Evolutionary conservation across 495 filamentous ascomycete species (phyloP).

Genomic region (Penicillium verhagenii): DNA sequence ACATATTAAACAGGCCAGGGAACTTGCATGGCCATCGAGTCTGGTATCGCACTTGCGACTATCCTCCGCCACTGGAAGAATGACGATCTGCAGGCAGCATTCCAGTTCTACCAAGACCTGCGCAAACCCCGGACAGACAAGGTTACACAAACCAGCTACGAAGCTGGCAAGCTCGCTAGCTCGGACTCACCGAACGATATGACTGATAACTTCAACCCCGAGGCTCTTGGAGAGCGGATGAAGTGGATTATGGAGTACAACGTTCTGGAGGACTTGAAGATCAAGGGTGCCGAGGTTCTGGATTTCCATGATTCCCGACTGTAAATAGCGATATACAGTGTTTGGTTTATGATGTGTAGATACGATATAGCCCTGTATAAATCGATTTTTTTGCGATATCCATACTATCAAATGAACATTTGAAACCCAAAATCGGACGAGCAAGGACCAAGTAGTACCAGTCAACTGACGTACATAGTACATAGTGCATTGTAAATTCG

Average conservation of each 20-base stretch:
- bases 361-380: not conserved
- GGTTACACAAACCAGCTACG: constrained; percentile 30
- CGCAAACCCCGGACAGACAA: constrained; percentile 32
- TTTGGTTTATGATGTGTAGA: not conserved
- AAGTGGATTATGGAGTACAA: constrained; percentile 38
- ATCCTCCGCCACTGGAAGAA: constrained; percentile 29
- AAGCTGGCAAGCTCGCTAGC: constrained; percentile 32
- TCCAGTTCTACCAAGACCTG: constrained; percentile 30
- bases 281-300: constrained; percentile 20
- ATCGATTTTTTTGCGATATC: not conserved
- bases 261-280: constrained; percentile 28
- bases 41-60: constrained; percentile 29
- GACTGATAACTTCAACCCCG: constrained; percentile 21
- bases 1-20: constrained; percentile 23
- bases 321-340: not conserved
- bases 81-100: constrained; percentile 21
- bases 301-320: constrained; percentile 21
- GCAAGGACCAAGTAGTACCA: too few relatives aligned
- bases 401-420: not conserved
- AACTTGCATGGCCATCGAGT: constrained; percentile 35
- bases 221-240: constrained; percentile 27
- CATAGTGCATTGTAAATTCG: too few relatives aligned
- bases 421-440: not conserved
- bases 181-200: constrained; percentile 24
- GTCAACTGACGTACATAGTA: not conserved